Percentiles rank a stretch among this genome's conserved stretches.
These are phyloP conservation scores for Macadamia integrifolia DNA, from an alignment of 164 flowering plant species.

Conservation along the genomic window DNA sequence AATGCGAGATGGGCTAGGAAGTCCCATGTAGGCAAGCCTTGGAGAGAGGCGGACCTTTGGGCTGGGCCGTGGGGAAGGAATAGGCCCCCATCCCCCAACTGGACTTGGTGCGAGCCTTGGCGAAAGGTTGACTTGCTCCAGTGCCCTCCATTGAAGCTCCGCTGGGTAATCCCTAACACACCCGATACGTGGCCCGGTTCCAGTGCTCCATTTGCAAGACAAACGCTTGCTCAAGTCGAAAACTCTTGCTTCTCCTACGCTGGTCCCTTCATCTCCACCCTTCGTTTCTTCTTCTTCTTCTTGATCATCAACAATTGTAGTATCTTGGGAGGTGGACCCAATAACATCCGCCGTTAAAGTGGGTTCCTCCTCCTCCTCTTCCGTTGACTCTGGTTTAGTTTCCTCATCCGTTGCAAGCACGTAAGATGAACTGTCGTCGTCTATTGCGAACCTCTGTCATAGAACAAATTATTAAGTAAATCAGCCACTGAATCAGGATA, in stretches of 20 bases:
- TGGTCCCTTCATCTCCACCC: not conserved
- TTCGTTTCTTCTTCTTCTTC: conserved; percentile 4
- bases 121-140: conserved; percentile 71
- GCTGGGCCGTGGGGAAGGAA: conserved; percentile 81
- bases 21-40: conserved; percentile 71
- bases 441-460: conserved; percentile 53
- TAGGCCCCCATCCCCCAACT: conserved; percentile 31
- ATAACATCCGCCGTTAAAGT: conserved; percentile 1
- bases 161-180: conserved; percentile 82
- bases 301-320: conserved; percentile 2
- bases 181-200: conserved; percentile 75
- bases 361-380: not conserved
- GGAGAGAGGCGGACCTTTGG: conserved; percentile 73
- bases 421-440: conserved; percentile 39
- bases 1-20: conserved; percentile 51
- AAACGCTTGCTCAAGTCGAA: conserved; percentile 39
- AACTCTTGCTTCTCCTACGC: conserved; percentile 14
- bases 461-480: not conserved
- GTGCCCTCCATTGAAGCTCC: conserved; percentile 60
- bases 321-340: not conserved
- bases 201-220: conserved; percentile 77
- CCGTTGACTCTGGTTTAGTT: conserved; percentile 5
- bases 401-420: conserved; percentile 8
- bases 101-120: conserved; percentile 37
- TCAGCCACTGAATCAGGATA: no score